Evolutionary conservation across 2,329 filamentous ascomycete genomes (phyloP).

Genomic region (Coccinonectria pachysandricola): DNA sequence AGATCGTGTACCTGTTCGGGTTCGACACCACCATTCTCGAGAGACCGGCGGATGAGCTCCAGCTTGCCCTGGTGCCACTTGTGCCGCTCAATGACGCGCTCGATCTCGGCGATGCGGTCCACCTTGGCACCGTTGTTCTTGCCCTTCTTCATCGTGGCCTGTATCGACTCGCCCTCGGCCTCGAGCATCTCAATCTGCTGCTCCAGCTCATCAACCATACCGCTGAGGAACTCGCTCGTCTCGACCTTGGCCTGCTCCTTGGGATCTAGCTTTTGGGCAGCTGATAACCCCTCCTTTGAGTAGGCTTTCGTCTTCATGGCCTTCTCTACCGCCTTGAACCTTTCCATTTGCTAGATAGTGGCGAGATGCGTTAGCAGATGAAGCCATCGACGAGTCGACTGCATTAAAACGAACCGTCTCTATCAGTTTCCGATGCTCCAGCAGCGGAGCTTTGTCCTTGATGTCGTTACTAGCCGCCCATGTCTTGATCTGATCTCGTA

Average conservation of each 20-base stretch:
- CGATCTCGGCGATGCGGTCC: constrained; percentile 79
- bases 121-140: constrained; percentile 78
- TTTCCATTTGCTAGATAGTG: constrained; percentile 80
- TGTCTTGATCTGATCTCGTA: constrained; percentile 98
- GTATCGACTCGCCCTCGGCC: constrained; percentile 77
- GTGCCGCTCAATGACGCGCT: constrained; percentile 76
- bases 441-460: constrained; percentile 94
- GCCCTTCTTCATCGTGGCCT: constrained; percentile 86
- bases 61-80: constrained; percentile 94
- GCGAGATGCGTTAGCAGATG: too few species aligned
- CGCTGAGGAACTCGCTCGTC: constrained; percentile 72
- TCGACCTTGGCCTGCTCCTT: constrained; percentile 94
- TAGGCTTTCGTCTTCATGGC: constrained; percentile 99
- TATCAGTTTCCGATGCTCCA: constrained; percentile 91
- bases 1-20: constrained; percentile 77
- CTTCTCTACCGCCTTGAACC: constrained; percentile 99
- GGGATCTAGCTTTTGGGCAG: constrained; percentile 88
- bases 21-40: constrained; percentile 90
- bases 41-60: constrained; percentile 76
- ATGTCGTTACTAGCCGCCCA: constrained; percentile 98
- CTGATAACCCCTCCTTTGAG: constrained; percentile 92
- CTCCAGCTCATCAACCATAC: constrained; percentile 85
- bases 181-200: constrained; percentile 88
- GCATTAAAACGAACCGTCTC: constrained; percentile 78
- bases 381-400: too few species aligned